Base-by-base conservation (phyloP, 441 rosid genomes). In the Populus hybrid region DNA sequence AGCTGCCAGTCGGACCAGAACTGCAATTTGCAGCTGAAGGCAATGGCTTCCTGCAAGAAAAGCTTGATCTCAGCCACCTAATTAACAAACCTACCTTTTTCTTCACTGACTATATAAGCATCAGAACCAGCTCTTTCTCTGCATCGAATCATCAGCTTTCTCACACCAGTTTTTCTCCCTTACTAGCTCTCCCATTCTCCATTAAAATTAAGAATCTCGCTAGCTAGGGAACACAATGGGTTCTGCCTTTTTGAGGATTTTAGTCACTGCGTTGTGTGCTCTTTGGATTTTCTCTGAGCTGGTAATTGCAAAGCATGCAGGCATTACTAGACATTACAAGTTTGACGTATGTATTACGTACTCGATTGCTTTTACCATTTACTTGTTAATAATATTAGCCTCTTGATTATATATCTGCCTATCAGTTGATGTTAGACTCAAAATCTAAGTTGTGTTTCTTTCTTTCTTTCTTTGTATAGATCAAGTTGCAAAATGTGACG, bases 251-350 rank as follows among this genome's bases (percentile, higher is more conserved):
- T 26, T 81, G 64, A 83, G 61, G 68, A 73, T 80, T 7, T 18
- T 78, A 21, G 7, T 80, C 72, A 35, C 82, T n/a, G 66, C 79
- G 3, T 68, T 84, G 63, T 84, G 71, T 73, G 80, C 74, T 53
- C 16, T 86, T 26, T 82, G 68, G 69, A 70, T 40, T 35, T 79
- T 70, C 35, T 84, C 86, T 4, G 68, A 78, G 33, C 61, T 69
- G 53, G 78, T 71, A 28, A 53, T 61, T 53, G 64, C 81, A 28
- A 89, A 84, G 81, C 87, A 87, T 75, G 79, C 80, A 21, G 83
- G 82, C 63, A 68, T 84, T 38, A 87, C 90, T 11, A 82, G 89
- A 77, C 89, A 84, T 28, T 83, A 84, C 81, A 83, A 63, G 71
- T 89, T 89, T 82, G 71, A 84, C 23, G 90, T 87, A 83, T 16